Base-by-base conservation (phyloP, 1,284 basidiomycete genomes). In the Mycena sp. region DNA sequence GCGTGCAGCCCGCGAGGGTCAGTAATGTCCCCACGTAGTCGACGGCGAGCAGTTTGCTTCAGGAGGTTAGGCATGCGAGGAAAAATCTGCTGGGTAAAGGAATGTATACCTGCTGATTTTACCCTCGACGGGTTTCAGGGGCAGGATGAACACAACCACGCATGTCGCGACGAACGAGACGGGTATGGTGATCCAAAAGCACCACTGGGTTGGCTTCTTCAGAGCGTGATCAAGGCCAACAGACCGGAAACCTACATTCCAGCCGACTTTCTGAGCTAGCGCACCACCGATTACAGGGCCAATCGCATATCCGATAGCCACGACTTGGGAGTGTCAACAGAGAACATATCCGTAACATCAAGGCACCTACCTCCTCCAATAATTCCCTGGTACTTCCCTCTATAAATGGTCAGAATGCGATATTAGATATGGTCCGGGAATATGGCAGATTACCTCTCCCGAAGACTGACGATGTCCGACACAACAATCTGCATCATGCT, bases 161-260 rank as follows among this genome's bases (percentile, higher is more conserved):
- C 80, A 71, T 25, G 88, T 81, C 0, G 87, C 82, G 28, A 78
- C 70, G 11, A 83, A 73, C 0, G 87, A 84, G 1, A 90, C 70
- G 1, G 90, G 90, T 2, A 91, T 79, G 26, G 84, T 89, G 51
- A 92, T 80, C 85, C 88, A 91, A 70, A 88, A 87, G 69, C 85
- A 86, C 85, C 85, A 88, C 83, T 85, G 51, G 9, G 9, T 7
- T 2, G 44, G 48, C 21, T 16, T 28, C 30, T 26, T 54, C 37
- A 61, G 41, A 32, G 28, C 23, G 25, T 26, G 35, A 32, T n/a
- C 46, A 35, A 4, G 30, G 23, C 26, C 23, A 10, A 14, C 14
- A 4, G 1, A 30, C 60, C 53, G 7, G 64, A 61, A 14, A 76
- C 83, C 10, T 72, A 87, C 86, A 64, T 85, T 76, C 91, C 91